A percentile compares a stretch with the other conserved stretches of the same genome.
These are phyloP conservation scores for Endoconidiophora polonica DNA, from an alignment of 2,329 filamentous ascomycete genomes.

Conservation along the genomic window DNA sequence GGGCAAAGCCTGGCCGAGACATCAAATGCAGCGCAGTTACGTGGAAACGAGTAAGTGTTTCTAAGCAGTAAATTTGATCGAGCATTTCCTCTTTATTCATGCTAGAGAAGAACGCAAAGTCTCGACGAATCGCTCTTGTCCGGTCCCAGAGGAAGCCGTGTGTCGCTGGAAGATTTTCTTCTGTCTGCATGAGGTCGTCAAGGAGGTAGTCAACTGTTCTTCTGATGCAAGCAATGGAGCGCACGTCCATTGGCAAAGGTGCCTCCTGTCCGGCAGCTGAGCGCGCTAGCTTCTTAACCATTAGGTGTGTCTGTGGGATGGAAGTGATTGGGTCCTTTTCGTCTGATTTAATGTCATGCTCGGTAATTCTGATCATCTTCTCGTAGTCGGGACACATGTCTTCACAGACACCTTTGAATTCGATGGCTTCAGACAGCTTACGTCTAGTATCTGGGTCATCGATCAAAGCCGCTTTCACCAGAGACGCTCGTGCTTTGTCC, in stretches of 20 bases:
- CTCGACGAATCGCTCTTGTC: slow-evolving; percentile 48
- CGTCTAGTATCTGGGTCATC: slow-evolving; percentile 49
- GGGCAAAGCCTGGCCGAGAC: slow-evolving; percentile 36
- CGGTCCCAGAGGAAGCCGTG: slow-evolving; percentile 55
- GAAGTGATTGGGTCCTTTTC: slow-evolving; percentile 33
- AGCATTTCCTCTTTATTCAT: slow-evolving; percentile 39
- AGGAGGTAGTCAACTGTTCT: slow-evolving; percentile 47
- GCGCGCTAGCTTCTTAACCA: slow-evolving; percentile 51
- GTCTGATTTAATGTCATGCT: slow-evolving; percentile 38
- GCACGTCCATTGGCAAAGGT: slow-evolving; percentile 50
- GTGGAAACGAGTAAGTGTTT: slow-evolving; percentile 51
- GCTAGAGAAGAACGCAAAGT: slow-evolving; percentile 50
- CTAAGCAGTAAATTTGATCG: slow-evolving; percentile 45
- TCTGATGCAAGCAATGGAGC: slow-evolving; percentile 40
- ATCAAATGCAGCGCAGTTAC: slow-evolving; percentile 48
- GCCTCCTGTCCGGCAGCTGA: slow-evolving; percentile 53
- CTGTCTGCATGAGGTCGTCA: slow-evolving; percentile 37
- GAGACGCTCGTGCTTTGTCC: slow-evolving; percentile 35
- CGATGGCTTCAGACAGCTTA: slow-evolving; percentile 44
- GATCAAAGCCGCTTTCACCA: slow-evolving; percentile 43
- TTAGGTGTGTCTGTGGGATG: slow-evolving; percentile 33
- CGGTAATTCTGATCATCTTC: slow-evolving; percentile 43
- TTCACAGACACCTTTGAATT: slow-evolving; percentile 51
- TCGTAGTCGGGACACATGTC: slow-evolving; percentile 56
- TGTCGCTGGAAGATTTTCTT: slow-evolving; percentile 35